Percentiles rank a stretch among this genome's conserved stretches.
These are phyloP conservation scores for Tanacetum coccineum DNA, from an alignment of 129 eudicot species.

Conservation along the genomic window DNA sequence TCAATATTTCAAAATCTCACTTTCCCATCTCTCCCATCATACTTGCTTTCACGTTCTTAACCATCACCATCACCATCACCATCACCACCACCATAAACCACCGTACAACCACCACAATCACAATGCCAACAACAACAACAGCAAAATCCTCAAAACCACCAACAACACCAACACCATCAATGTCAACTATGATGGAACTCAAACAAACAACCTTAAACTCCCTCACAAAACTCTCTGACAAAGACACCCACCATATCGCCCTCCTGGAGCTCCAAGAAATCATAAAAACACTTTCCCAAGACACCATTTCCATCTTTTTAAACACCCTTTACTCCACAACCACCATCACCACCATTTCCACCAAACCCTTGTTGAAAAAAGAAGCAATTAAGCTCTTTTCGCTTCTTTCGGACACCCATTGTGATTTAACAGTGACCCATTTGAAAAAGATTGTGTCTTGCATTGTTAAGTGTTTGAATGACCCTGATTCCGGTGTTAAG, in stretches of 20 bases:
- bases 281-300: conserved; percentile 57
- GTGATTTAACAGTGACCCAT: conserved; percentile 59
- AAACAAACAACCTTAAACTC: conserved; percentile 72
- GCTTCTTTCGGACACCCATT: conserved; percentile 48
- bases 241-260: conserved; percentile 97
- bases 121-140: conserved; percentile 35
- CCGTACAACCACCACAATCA: conserved; percentile 15
- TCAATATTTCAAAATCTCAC: conserved; percentile 16
- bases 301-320: conserved; percentile 57
- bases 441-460: conserved; percentile 62
- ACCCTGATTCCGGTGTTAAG: conserved; percentile 75
- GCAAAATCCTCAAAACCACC: conserved; percentile 51
- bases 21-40: background rate
- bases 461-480: conserved; percentile 67
- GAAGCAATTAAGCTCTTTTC: conserved; percentile 73
- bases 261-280: conserved; percentile 66
- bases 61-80: background rate
- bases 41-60: conserved; percentile 33
- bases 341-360: conserved; percentile 37
- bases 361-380: conserved; percentile 71
- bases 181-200: conserved; percentile 73
- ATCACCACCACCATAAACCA: background rate
- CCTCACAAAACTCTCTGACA: conserved; percentile 74
- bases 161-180: conserved; percentile 43
- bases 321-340: conserved; percentile 72